Evolutionary conservation across 805 yeast genomes (phyloP).

Genomic region (Saccharomyces mikatae): DNA sequence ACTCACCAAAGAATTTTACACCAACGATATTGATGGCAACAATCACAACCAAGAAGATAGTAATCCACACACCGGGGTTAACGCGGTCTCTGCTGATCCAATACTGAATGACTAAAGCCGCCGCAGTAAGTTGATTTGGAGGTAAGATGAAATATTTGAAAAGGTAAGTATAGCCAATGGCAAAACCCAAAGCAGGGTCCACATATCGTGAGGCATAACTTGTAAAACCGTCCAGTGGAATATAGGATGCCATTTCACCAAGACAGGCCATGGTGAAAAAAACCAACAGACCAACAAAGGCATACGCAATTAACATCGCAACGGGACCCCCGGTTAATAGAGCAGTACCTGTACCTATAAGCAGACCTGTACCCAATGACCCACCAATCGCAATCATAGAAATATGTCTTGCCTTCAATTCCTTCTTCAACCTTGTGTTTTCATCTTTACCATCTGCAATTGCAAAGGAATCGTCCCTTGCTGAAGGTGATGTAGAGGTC

Average conservation of each 20-base stretch:
- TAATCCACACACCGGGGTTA: conserved; percentile 40
- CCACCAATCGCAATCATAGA: conserved; percentile 78
- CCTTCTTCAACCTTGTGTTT: conserved; percentile 19
- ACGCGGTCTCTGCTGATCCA: conserved; percentile 36
- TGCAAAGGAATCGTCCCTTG: background rate
- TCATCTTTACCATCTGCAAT: conserved; percentile 12
- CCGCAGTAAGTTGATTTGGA: conserved; percentile 40
- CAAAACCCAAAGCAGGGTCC: conserved; percentile 41
- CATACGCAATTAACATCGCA: conserved; percentile 49
- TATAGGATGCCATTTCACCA: conserved; percentile 61
- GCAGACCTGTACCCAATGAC: conserved; percentile 71
- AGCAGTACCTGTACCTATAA: conserved; percentile 70
- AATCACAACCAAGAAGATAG: conserved; percentile 34
- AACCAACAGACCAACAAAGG: conserved; percentile 63
- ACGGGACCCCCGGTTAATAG: conserved; percentile 61
- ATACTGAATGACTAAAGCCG: conserved; percentile 39
- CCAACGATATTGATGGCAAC: conserved; percentile 32
- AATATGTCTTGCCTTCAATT: conserved; percentile 47
- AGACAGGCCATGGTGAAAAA: conserved; percentile 59
- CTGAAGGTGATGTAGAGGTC: background rate
- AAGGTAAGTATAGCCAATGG: conserved; percentile 39
- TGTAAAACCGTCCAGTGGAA: conserved; percentile 62
- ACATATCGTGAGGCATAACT: conserved; percentile 47
- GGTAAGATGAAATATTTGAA: conserved; percentile 42
- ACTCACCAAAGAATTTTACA: conserved; percentile 41